Conservation (phyloP, 1,139 yeast species). For the Pichia sp. region DNA sequence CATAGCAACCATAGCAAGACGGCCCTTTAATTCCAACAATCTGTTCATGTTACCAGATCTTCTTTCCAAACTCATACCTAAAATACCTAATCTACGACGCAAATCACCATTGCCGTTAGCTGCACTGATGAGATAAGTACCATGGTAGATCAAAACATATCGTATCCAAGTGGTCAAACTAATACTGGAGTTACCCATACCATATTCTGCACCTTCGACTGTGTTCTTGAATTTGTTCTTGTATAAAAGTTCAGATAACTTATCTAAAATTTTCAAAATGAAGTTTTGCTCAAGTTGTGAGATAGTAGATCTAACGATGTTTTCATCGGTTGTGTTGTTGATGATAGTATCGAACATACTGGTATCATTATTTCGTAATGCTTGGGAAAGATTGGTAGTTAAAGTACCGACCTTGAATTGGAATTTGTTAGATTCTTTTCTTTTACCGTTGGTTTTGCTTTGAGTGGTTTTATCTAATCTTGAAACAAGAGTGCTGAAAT, state of each 20-base stretch:
- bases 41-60: slow-evolving; percentile 78
- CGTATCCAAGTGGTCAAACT: slow-evolving; percentile 81
- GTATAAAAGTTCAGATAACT: slow-evolving; percentile 81
- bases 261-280: slow-evolving; percentile 74
- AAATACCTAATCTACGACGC: slow-evolving; percentile 57
- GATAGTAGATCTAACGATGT: slow-evolving; percentile 45
- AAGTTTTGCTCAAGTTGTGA: slow-evolving; percentile 46
- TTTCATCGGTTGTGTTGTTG: slow-evolving; percentile 67
- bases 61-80: slow-evolving; percentile 73
- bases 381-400: slow-evolving; percentile 66
- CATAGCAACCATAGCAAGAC: slow-evolving; percentile 67
- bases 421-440: slow-evolving; percentile 17
- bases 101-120: slow-evolving; percentile 31
- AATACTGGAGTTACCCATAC: slow-evolving; percentile 15
- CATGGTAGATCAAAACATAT: slow-evolving; percentile 91
- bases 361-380: slow-evolving; percentile 70
- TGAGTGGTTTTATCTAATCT: slow-evolving; percentile 32
- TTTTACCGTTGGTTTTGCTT: slow-evolving; percentile 17
- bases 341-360: slow-evolving; percentile 77
- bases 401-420: slow-evolving; percentile 58
- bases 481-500: slow-evolving; percentile 54
- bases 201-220: slow-evolving; percentile 49
- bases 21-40: slow-evolving; percentile 77
- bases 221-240: slow-evolving; percentile 37
- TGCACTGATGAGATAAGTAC: slow-evolving; percentile 54